These are phyloP conservation scores for Silene latifolia DNA, from an alignment of 148 eudicot species.

Conservation along the genomic window DNA sequence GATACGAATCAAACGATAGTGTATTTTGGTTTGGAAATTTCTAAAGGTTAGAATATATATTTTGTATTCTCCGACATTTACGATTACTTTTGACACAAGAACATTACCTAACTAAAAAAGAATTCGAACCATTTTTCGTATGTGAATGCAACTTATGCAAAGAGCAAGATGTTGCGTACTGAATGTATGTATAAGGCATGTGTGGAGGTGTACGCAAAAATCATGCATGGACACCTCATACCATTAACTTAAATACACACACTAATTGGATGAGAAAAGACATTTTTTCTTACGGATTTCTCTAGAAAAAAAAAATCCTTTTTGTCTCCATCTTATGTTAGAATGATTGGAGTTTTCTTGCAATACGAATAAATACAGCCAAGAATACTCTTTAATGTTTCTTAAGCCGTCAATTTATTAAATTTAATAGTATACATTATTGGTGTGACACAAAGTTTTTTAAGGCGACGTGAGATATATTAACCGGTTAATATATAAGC, in stretches of 20 bases:
- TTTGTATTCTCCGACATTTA: too few relatives aligned
- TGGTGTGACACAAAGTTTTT: too few relatives aligned
- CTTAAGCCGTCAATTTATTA: slow-evolving; percentile 6
- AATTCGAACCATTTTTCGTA: background rate
- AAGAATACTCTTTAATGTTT: slow-evolving; percentile 27
- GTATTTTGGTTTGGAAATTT: too few relatives aligned
- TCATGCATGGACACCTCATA: slow-evolving; percentile 24
- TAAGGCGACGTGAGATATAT: too few relatives aligned
- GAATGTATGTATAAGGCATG: background rate
- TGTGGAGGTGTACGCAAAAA: background rate
- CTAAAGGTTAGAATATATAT: too few relatives aligned
- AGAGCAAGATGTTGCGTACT: slow-evolving; percentile 15
- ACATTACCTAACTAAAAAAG: too few relatives aligned
- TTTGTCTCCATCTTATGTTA: slow-evolving; percentile 22
- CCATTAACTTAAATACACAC: slow-evolving; percentile 15
- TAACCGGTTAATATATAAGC: too few relatives aligned
- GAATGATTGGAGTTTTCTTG: slow-evolving; percentile 19
- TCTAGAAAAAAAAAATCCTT: background rate
- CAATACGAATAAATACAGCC: slow-evolving; percentile 15
- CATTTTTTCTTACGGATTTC: background rate
- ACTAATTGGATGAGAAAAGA: slow-evolving; percentile 10
- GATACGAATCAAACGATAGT: too few relatives aligned
- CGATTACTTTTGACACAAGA: too few relatives aligned
- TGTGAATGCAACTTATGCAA: background rate
- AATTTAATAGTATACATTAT: background rate